Evolutionary conservation across 2,329 filamentous ascomycete genomes (phyloP), one percentile per base, ranked within the genome.

Genomic region (Aureobasidium lini): DNA sequence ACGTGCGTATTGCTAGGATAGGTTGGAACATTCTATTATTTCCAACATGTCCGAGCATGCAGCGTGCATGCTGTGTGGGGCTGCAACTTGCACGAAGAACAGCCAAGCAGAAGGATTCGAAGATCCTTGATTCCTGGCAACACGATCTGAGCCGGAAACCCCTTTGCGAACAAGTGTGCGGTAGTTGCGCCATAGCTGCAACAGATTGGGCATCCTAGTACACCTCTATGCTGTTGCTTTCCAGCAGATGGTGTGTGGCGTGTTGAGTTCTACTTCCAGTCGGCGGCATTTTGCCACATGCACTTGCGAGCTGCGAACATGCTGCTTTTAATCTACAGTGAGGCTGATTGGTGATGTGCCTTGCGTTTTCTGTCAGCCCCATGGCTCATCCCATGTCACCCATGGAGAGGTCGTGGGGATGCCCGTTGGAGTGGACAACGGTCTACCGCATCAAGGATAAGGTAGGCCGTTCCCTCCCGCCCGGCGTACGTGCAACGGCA

Each of bases 381-480:
- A 34, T 43, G 53, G 40, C 42, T 57, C 53, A 34, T 43, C 29
- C 23, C 50, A 28, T 43, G 39, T 31, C 11, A 31, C 23, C 50
- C 39, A 43, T 10, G 43, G 23, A 34, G 15, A 7, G 40, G 53
- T 57, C 53, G 37, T 57, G 42, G 42, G 53, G 32, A 57, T 57
- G 34, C 15, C 53, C 53, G 42, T 47, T 57, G 6, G 15, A 39
- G 32, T 31, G 28, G 13, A 11, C 28, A 56, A 56, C 52, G 52
- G 52, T 5, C 34, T 57, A 47, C 54, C 54, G 48, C 52, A 28
- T 11, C 11, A 37, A 6, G 37, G 40, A 57, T 47, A 57, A 57
- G 53, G 53, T 57, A 44, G 42, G 16, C 53, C 53, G 53, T 57
- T 57, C 34, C 1, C 34, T 47, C 53, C 53, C 53, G 53, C 23